These are phyloP conservation scores for Hirsutella thompsonii DNA, from an alignment of 2,329 filamentous ascomycete genomes.

Conservation along the genomic window DNA sequence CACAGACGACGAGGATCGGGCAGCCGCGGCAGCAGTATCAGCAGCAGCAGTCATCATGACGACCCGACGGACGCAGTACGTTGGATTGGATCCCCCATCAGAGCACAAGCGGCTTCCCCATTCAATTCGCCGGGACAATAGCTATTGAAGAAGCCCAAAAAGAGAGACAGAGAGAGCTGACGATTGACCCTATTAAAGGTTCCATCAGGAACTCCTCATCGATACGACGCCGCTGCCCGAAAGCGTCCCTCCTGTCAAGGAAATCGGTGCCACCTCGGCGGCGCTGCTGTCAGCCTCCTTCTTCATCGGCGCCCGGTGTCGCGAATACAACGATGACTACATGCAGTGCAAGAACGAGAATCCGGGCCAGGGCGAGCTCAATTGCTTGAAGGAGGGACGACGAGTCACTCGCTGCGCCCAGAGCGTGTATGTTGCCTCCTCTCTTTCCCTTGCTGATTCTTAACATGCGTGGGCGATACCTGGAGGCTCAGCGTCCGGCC, in stretches of 20 bases:
- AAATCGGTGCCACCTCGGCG: conserved; percentile 86
- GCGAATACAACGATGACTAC: conserved; percentile 94
- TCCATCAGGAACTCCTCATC: conserved; percentile 86
- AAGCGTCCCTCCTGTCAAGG: conserved; percentile 81
- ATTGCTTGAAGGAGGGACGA: conserved; percentile 92
- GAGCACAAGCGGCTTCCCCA: too few species aligned
- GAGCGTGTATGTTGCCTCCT: conserved; percentile 93
- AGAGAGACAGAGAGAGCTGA: conserved; percentile 12
- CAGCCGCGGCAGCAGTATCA: conserved; percentile 12
- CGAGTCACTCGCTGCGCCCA: conserved; percentile 93
- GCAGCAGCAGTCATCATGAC: conserved; percentile 25
- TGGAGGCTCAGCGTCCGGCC: too few species aligned
- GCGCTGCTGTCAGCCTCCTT: conserved; percentile 84
- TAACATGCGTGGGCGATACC: too few species aligned
- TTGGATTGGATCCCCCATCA: too few species aligned
- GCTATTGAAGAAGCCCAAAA: not conserved
- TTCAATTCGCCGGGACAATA: too few species aligned
- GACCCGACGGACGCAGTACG: conserved; percentile 29
- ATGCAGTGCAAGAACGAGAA: conserved; percentile 99
- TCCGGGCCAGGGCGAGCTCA: conserved; percentile 78
- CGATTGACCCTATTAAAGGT: conserved; percentile 43
- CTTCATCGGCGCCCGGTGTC: conserved; percentile 95
- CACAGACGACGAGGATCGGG: conserved; percentile 8
- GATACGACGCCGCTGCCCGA: conserved; percentile 93
- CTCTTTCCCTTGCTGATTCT: too few species aligned